Conservation (phyloP, 2,329 filamentous ascomycete genomes). For the Pseudogymnoascus sp. region DNA sequence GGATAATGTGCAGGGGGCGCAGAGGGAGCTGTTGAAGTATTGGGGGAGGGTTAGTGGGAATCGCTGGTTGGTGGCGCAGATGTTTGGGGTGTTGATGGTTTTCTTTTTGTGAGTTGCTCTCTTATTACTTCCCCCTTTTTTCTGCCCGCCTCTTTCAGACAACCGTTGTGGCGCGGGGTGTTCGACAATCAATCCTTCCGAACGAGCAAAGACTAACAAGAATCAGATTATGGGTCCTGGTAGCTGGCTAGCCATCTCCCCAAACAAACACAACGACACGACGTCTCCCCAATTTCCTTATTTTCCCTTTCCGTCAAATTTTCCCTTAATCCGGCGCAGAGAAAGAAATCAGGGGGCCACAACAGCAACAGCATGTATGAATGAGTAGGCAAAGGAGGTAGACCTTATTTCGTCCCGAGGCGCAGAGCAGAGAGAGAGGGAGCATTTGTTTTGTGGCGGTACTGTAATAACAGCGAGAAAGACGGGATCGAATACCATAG, state of each 20-base stretch:
- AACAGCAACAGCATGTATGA: neutral
- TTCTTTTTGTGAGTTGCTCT: conserved; percentile 58
- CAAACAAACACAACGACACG: neutral
- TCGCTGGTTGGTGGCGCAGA: conserved; percentile 84
- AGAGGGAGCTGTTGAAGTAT: conserved; percentile 91
- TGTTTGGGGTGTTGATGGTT: conserved; percentile 89
- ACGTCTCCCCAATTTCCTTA: neutral
- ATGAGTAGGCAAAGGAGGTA: neutral
- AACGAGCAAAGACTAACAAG: neutral
- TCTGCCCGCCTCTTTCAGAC: neutral
- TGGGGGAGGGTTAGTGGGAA: conserved; percentile 93
- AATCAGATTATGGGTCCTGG: neutral
- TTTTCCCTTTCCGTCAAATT: neutral
- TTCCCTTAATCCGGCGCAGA: neutral
- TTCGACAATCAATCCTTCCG: too few species aligned
- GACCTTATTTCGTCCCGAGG: neutral
- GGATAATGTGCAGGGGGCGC: conserved; percentile 94
- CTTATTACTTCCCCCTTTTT: neutral
- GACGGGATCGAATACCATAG: neutral
- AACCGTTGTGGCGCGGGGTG: too few species aligned
- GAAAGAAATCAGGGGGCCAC: neutral
- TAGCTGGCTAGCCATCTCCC: neutral
- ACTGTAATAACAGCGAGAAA: neutral
- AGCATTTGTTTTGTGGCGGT: neutral
- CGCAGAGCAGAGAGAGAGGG: neutral